Evolutionary conservation across 495 filamentous ascomycete genomes (phyloP), one percentile per base, ranked within the genome.

Genomic region (Hypomontagnella monticulosa): DNA sequence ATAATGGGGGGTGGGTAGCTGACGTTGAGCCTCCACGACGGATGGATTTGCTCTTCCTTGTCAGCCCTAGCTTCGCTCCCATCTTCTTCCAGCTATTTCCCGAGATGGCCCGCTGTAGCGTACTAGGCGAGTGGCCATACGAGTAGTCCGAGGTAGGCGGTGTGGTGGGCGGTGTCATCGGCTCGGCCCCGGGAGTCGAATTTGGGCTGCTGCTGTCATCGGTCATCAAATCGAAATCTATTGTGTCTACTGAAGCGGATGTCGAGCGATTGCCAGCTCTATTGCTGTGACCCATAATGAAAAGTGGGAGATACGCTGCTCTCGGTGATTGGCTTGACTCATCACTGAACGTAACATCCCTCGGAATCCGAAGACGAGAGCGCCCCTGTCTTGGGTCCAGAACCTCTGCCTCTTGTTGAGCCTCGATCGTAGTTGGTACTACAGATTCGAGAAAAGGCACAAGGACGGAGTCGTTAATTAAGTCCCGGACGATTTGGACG

Each of bases 401-500:
- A 67, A 76, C 32, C 48, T 74, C 63, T 40, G 78, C 65, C 48
- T 73, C 65, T 27, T 50, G 20, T 27, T 70, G 41, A 14, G 73
- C 53, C 30, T 78, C 72, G 15, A 74, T 61, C 18, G 73, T 66
- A 49, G 78, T 64, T 30, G 78, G 72, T 36, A 79, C 66, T 53
- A 83, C 78, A 4, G 82, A 84, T 67, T 91, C 92, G 15, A 95
- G 79, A 73, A 95, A 96, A 0, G 92, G 90, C 0, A 91, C 88
- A 30, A 95, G 80, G 2, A 98, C 92, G 2, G 92, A 97, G 69
- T 97, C 95, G 70, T 97, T 93, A 92, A 99, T 98, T 60, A 99
- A 79, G 58, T 98, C 94, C 73, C 93, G 92, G 12, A 97, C 90
- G 51, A 96, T 94, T 57, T 87, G 84, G 14, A 95, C 92, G n/a